Evolutionary conservation across 139 green algal species (phyloP).

Genomic region (Prasinococcaceae sp.): DNA sequence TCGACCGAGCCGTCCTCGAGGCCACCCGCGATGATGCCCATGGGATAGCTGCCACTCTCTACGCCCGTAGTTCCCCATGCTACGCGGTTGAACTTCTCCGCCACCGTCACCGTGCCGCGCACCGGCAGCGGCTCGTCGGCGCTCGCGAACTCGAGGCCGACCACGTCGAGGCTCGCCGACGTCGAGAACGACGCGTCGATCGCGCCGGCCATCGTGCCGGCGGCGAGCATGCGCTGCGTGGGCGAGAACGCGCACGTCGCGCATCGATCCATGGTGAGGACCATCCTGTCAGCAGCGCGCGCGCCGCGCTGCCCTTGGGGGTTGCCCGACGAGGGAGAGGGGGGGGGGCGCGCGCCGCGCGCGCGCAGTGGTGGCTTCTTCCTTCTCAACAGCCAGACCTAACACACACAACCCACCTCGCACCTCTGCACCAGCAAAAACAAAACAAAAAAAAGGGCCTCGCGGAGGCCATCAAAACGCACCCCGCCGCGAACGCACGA

Average conservation of each 20-base stretch:
- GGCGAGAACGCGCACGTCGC: constrained; percentile 65
- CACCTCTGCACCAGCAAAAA: too few species aligned
- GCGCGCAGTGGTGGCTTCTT: too few species aligned
- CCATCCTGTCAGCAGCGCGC: too few species aligned
- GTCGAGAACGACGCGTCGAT: constrained; percentile 80
- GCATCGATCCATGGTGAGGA: constrained; percentile 45
- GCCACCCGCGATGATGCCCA: constrained; percentile 74
- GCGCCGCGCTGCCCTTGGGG: too few species aligned
- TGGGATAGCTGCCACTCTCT: constrained; percentile 7
- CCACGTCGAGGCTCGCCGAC: constrained; percentile 23
- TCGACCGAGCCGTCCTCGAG: constrained; percentile 75
- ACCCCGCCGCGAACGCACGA: too few species aligned
- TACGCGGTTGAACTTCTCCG: constrained; percentile 75
- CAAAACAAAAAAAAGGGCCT: too few species aligned
- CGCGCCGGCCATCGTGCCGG: constrained; percentile 72
- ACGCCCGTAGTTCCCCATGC: constrained; percentile 48
- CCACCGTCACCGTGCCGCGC: constrained; percentile 40
- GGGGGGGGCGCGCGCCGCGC: too few species aligned
- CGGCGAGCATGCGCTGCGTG: constrained; percentile 42
- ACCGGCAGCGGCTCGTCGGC: constrained; percentile 15
- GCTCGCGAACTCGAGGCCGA: constrained; percentile 10
- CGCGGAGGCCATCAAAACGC: too few species aligned
- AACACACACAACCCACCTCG: too few species aligned
- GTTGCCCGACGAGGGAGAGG: too few species aligned
- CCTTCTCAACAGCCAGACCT: too few species aligned